Evolutionary conservation across 2,329 filamentous ascomycete genomes (phyloP), one percentile per base, ranked within the genome.

Genomic region (Tolypocladium tropicale): DNA sequence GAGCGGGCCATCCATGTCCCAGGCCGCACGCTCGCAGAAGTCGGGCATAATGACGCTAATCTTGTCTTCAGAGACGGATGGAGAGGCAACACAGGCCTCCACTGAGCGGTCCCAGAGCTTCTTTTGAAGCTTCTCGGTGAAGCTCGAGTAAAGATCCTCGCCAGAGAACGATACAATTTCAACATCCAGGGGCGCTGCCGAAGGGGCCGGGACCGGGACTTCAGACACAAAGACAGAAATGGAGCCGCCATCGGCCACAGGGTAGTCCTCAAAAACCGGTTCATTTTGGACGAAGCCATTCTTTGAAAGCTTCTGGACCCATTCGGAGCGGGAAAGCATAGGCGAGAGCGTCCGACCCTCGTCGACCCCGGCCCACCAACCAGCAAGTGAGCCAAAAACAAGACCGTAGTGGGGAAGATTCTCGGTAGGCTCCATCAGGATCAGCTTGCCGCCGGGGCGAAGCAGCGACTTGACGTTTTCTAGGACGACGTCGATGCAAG

Each of bases 11-110:
- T 39, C 36, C 36, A 39, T 39, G 36, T 39, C 36, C 36, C 36
- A 39, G 36, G 36, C 36, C 36, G n/a, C 36, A 39, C 36, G 54
- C 39, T 55, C 9, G n/a, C 41, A 46, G 58, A 59, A 60, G 53
- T 57, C 55, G 5, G 53, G 34, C n/a, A 32, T 52, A 39, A 34
- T 49, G 16, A 61, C 56, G 11, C 61, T 61, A 23, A 62, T 59
- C n/a, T 68, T 65, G 50, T 65, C 61, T 4, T 63, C 65, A 4
- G 70, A 53, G 49, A 61, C 70, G 72, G 74, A 39, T 39, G 36
- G 36, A 18, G 36, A 39, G 36, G 36, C 36, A 39, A 39, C 36
- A 39, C 36, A 39, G 18, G 36, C 16, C 18, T 39, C 36, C 36
- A 39, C 36, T 39, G 36, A 39, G 36, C 36, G 36, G 6, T 39